Evolutionary conservation across 2,329 filamentous ascomycete species (phyloP), one percentile per base, ranked within the genome.

Genomic region (Alternaria solani): DNA sequence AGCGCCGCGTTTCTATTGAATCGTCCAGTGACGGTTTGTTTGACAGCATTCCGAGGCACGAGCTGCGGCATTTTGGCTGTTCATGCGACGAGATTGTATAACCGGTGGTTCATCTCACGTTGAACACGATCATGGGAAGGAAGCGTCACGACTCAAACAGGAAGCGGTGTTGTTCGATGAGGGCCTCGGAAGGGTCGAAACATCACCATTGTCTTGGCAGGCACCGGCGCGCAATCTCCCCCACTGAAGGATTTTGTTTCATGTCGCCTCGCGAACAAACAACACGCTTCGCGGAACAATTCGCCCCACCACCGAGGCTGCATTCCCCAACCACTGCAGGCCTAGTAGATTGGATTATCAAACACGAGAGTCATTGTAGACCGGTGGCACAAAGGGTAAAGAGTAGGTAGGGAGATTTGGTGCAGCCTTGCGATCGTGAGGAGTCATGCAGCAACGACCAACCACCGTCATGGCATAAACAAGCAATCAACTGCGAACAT

Each of bases 161-260:
- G 16, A 26, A 36, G 23, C 46, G 46, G 14, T 41, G 18, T 42
- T 57, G 38, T 43, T 38, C 28, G 9, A 5, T 14, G 26, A 11
- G 48, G 25, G 59, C 55, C 26, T 59, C 58, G 57, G 57, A 18
- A 30, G 36, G 42, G 48, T 57, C 57, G 55, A 66, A 66, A 67
- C 57, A 62, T 39, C 41, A 28, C 48, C 57, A 32, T 36, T 28
- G 23, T 47, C 57, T 60, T 57, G 53, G 57, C 62, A 61, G 57
- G 57, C 56, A 62, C 61, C 44, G 48, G 34, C 54, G 59, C 47
- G 59, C 55, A 64, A 68, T 69, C 49, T 66, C 62, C 64, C 55
- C 62, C 54, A 56, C 63, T 55, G 28, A 53, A 36, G 46, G 52
- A 52, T 55, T 42, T 51, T 44, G 68, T 71, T 71, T 71, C 67